Conservation (phyloP, 495 filamentous ascomycete species). For the Rusavskia elegans region DNA sequence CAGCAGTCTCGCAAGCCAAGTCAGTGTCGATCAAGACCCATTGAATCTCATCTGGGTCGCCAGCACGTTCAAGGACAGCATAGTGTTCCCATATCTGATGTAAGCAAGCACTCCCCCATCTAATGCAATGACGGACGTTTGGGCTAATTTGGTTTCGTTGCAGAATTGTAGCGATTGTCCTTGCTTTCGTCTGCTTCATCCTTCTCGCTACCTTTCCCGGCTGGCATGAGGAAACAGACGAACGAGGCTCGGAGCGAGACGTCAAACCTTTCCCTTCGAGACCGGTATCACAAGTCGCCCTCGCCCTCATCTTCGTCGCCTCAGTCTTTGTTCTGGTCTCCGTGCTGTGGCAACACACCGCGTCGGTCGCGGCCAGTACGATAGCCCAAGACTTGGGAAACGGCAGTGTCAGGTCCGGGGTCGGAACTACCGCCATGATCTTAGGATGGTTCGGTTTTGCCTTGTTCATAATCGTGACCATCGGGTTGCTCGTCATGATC, state of each 20-base stretch:
- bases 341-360: conserved; percentile 70
- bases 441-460: conserved; percentile 95
- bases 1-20: conserved; percentile 43
- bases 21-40: conserved; percentile 50
- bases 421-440: conserved; percentile 86
- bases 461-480: conserved; percentile 80
- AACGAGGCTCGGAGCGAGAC: conserved; percentile 36
- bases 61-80: conserved; percentile 53
- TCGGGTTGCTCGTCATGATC: conserved; percentile 90
- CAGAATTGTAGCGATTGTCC: conserved; percentile 54
- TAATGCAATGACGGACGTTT: not conserved
- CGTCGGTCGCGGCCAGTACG: conserved; percentile 81
- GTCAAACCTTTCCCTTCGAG: conserved; percentile 55
- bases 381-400: conserved; percentile 94
- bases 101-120: conserved; percentile 4
- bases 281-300: conserved; percentile 47
- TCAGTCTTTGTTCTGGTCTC: conserved; percentile 56
- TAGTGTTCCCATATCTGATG: conserved; percentile 57
- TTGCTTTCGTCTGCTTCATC: conserved; percentile 54
- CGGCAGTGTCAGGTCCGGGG: conserved; percentile 73
- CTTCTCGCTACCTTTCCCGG: conserved; percentile 57
- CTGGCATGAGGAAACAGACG: conserved; percentile 50
- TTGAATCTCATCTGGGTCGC: conserved; percentile 59
- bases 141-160: conserved; percentile 6
- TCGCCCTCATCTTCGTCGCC: conserved; percentile 51